Conservation (phyloP, 2,329 filamentous ascomycete genomes). For the Aspergillus brunneoviolaceus region DNA sequence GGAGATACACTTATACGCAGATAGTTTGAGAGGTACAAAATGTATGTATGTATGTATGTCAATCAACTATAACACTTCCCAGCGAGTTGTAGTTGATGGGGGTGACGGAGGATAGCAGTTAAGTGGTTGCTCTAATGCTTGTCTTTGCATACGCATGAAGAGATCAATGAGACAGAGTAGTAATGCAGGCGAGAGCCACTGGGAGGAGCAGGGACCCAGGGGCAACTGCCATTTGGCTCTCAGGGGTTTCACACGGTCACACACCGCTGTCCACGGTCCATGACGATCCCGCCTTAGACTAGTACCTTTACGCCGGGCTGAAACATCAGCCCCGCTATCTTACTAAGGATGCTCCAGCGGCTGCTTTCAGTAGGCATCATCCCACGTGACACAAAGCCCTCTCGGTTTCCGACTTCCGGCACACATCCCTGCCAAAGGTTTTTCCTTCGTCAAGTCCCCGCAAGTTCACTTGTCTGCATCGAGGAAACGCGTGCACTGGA, state of each 20-base stretch:
- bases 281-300: slow-evolving; percentile 13
- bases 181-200: neutral
- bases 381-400: slow-evolving; percentile 8
- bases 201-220: slow-evolving; percentile 16
- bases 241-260: slow-evolving; percentile 14
- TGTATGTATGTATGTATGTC: too few relatives aligned
- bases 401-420: neutral
- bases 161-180: too few relatives aligned
- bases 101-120: neutral
- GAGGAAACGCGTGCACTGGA: slow-evolving; percentile 4
- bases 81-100: neutral
- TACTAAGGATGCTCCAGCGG: neutral
- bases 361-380: neutral
- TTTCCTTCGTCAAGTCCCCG: neutral
- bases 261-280: slow-evolving; percentile 15
- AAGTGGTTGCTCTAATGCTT: neutral
- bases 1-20: too few relatives aligned
- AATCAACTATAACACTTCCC: too few relatives aligned
- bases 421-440: neutral
- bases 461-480: neutral
- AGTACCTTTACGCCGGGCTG: slow-evolving; percentile 3
- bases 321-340: slow-evolving; percentile 10
- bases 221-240: slow-evolving; percentile 9
- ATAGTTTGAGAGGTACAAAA: too few relatives aligned
- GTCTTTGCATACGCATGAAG: neutral